Conservation (phyloP, 2,329 filamentous ascomycete genomes). For the Byssoonygena ceratinophila region DNA sequence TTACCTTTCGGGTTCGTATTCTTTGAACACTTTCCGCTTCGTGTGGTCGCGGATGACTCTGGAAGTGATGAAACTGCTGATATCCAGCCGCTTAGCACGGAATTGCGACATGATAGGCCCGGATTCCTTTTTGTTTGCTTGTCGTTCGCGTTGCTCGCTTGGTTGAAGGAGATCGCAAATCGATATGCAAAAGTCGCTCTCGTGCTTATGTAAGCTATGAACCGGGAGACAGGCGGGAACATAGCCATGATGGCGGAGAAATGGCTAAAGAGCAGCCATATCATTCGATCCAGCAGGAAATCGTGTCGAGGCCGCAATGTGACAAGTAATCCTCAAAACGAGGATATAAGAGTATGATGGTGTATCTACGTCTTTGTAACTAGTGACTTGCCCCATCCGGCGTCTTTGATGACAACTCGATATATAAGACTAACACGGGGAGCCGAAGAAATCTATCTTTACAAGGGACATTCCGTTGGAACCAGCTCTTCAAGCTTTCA, state of each 20-base stretch:
- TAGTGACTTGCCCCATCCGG: too few relatives aligned
- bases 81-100: constrained; percentile 76
- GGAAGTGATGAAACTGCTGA: constrained; percentile 78
- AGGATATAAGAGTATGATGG: too few relatives aligned
- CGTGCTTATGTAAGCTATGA: not conserved
- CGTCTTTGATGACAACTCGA: too few relatives aligned
- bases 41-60: constrained; percentile 87
- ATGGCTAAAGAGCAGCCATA: not conserved
- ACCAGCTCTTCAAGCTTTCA: constrained; percentile 2
- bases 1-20: constrained; percentile 80
- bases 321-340: too few relatives aligned
- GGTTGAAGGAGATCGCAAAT: not conserved
- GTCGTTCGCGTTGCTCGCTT: not conserved
- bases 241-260: too few relatives aligned
- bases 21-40: constrained; percentile 85
- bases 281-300: not conserved
- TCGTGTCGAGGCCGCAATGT: too few relatives aligned
- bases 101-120: constrained; percentile 64
- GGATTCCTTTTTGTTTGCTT: not conserved
- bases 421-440: too few relatives aligned
- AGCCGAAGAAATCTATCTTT: not conserved
- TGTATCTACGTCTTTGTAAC: too few relatives aligned
- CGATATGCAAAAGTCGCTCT: not conserved
- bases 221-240: too few relatives aligned
- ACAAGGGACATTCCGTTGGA: not conserved